phyloP scores from a whole-genome alignment of 139 green algal species.

The Tetradesmus obliquus region DNA sequence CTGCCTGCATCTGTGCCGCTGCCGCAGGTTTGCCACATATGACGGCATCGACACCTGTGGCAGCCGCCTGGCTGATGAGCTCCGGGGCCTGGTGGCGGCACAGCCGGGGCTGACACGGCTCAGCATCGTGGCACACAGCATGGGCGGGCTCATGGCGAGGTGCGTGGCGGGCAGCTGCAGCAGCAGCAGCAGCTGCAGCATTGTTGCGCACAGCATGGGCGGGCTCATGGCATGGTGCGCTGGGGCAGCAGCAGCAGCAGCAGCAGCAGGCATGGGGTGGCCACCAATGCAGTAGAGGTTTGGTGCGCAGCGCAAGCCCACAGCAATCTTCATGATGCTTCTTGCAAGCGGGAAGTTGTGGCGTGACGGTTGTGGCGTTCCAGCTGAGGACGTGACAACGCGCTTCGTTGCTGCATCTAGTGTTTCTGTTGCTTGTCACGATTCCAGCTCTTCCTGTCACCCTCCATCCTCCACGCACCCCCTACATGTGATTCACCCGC shows the following conservation, averaged over 20 bases:
- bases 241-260: background rate
- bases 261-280: background rate
- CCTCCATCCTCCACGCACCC: no score
- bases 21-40: slow-evolving; percentile 36
- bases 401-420: no score
- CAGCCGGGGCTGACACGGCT: slow-evolving; percentile 74
- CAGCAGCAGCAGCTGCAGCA: background rate
- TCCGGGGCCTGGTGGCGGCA: slow-evolving; percentile 56
- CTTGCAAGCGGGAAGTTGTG: no score
- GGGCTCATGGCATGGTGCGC: background rate
- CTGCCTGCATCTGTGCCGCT: no score
- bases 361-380: no score
- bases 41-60: slow-evolving; percentile 90
- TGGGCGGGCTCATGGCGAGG: slow-evolving; percentile 80
- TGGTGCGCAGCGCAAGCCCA: no score
- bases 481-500: no score
- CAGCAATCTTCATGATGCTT: no score
- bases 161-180: background rate
- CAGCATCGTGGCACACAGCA: slow-evolving; percentile 76
- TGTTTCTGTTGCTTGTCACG: no score
- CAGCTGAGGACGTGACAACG: no score
- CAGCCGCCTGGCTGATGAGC: slow-evolving; percentile 77
- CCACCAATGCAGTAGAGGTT: no score
- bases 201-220: background rate
- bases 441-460: no score